Evolutionary conservation across 2,329 filamentous ascomycete species (phyloP), one percentile per base, ranked within the genome.

Genomic region (Endocalyx cinctus): DNA sequence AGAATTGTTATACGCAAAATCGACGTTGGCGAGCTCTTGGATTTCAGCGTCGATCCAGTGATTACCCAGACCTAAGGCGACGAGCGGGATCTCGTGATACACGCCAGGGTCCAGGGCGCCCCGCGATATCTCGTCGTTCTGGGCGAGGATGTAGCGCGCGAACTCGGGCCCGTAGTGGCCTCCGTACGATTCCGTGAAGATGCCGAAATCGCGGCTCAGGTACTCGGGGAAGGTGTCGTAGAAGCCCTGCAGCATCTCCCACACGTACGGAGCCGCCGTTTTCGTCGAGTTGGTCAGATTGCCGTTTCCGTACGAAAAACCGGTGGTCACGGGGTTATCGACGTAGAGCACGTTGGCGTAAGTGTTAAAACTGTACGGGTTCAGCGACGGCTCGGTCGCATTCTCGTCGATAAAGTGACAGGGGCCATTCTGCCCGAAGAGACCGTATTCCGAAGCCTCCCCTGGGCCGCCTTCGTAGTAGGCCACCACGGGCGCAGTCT

Each of bases 171-270:
- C 72, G 44, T 74, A 78, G 36, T 73, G 68, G n/a, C 74, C 74
- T 17, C 74, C 75, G 39, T 79, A 79, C 0, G 67, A 71, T 41
- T 70, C 64, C 5, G 70, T 67, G 25, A 69, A 74, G 34, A 79
- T 61, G 4, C 69, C 67, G 37, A 77, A 70, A 38, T 79, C 70
- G 27, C 71, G 69, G 4, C 70, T 70, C 50, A 73, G 67, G 48
- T 84, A 82, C 18, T 69, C 65, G 0, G 77, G 78, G 37, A 84
- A 84, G 18, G 76, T 70, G 5, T 72, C 64, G 34, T 79, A 76
- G 65, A 79, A 85, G 2, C 68, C 67, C 48, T 79, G 74, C 29
- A 77, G 52, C n/a, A 78, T 57, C 3, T 61, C 66, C 74, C 73
- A 79, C n/a, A 78, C 64, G 30, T 62, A 63, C 1, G 62, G 61